phyloP scores from a whole-genome alignment of 306 rosid species.

The Acacia acuminata region DNA sequence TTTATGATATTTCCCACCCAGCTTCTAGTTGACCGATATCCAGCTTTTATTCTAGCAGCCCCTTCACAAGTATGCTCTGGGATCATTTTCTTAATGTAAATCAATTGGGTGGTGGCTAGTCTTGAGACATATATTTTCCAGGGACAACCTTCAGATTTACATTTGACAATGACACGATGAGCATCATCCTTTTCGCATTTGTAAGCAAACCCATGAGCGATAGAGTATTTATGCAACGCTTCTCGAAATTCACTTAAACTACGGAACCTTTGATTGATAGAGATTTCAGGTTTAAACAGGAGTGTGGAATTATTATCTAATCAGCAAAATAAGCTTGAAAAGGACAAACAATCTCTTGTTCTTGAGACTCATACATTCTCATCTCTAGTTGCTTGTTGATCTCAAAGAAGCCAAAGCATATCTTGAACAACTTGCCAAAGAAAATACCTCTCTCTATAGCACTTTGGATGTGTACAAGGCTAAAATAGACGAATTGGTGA shows the following conservation, averaged over 20 bases:
- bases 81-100: conserved; percentile 91
- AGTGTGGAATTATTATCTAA: conserved; percentile 54
- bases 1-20: conserved; percentile 98
- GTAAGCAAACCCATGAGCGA: conserved; percentile 93
- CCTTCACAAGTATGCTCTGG: conserved; percentile 87
- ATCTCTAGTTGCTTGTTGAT: conserved; percentile 52
- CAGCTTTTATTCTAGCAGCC: conserved; percentile 88
- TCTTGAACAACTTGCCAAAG: conserved; percentile 70
- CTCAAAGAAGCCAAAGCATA: conserved; percentile 45
- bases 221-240: conserved; percentile 91
- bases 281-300: conserved; percentile 52
- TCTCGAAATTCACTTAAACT: conserved; percentile 89
- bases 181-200: conserved; percentile 89
- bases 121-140: conserved; percentile 92
- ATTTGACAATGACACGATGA: conserved; percentile 88
- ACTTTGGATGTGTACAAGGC: conserved; percentile 60
- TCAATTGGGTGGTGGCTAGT: conserved; percentile 87
- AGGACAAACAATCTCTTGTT: conserved; percentile 51
- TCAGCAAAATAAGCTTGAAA: conserved; percentile 57
- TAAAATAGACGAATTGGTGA: conserved; percentile 44
- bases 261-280: conserved; percentile 88
- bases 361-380: conserved; percentile 57
- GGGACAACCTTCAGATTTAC: conserved; percentile 90
- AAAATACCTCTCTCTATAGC: conserved; percentile 57
- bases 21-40: conserved; percentile 92